Base-by-base conservation (phyloP, 345 rosid species). In the Alliaria petiolata region DNA sequence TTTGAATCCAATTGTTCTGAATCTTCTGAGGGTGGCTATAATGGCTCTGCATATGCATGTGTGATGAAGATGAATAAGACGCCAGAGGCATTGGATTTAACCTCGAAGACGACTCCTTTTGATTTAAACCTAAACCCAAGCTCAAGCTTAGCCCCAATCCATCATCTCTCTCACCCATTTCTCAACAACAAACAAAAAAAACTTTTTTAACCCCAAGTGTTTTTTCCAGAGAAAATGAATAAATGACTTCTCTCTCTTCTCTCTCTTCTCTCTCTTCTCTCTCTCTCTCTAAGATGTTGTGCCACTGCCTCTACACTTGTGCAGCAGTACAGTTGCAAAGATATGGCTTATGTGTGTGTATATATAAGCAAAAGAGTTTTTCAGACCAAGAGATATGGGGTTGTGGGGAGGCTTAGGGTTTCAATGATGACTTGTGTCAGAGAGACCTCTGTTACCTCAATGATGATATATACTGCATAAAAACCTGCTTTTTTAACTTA, bases 371-470 rank as follows among this genome's bases (percentile, higher is more conserved):
- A 68, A 75, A 52, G 63, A 75, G 78, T 60, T 67, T 67, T 26
- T 51, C 76, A 74, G 85, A 78, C 69, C 83, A 64, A 67, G 83
- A 81, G 81, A 72, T 76, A 80, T 76, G 83, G 78, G 78, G 69
- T 82, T 78, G 87, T 83, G 79, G 57, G 74, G 64, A n/a, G 62
- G 79, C 79, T 69, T 69, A 69, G 79, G 71, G 79, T 69, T 78
- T 73, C 89, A 83, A 82, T 85, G 85, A 86, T 89, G 87, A 75
- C 88, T 62, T 72, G 71, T 75, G 86, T 76, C 89, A 85, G 88
- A 76, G 74, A 67, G 74, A 61, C 77, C 79, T 80, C 81, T 68
- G 81, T 70, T 79, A 84, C 81, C 78, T 80, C 85, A 79, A 85
- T 78, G 75, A 76, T 81, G 79, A 71, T 71, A 65, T 77, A 70